A percentile compares a stretch with the other conserved stretches of the same genome.
phyloP scores from a whole-genome alignment of 495 filamentous ascomycete species.

The Tetracladium marchalianum region DNA sequence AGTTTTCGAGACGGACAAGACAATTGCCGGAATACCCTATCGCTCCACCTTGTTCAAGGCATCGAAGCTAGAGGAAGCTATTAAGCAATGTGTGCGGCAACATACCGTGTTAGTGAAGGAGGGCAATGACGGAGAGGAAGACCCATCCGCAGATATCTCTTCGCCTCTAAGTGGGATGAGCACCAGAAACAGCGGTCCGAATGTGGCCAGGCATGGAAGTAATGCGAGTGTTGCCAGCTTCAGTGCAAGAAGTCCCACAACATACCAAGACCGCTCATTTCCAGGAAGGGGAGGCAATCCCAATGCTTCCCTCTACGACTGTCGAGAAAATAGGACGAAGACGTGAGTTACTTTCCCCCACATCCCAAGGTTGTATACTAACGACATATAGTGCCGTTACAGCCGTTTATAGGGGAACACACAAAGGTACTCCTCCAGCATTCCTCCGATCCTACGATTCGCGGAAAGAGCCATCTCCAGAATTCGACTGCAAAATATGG shows the following conservation, averaged over 20 bases:
- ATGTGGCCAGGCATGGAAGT: constrained; percentile 33
- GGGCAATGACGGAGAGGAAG: constrained; percentile 52
- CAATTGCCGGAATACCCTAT: constrained; percentile 87
- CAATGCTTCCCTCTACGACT: constrained; percentile 68
- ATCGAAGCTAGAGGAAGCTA: constrained; percentile 88
- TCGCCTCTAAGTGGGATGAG: constrained; percentile 10
- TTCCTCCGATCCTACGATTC: constrained; percentile 91
- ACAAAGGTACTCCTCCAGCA: constrained; percentile 50
- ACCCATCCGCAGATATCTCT: neutral
- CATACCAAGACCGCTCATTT: constrained; percentile 19
- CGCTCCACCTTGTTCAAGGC: constrained; percentile 93
- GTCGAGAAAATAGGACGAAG: constrained; percentile 77
- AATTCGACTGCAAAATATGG: constrained; percentile 90
- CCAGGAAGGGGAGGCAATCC: constrained; percentile 38
- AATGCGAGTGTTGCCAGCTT: constrained; percentile 55
- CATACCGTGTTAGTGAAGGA: constrained; percentile 74
- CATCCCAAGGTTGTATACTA: constrained; percentile 4
- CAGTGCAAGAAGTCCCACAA: constrained; percentile 35
- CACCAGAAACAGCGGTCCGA: neutral
- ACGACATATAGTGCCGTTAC: constrained; percentile 61
- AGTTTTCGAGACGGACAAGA: constrained; percentile 98
- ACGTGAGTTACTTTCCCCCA: constrained; percentile 50
- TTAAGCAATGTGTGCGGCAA: constrained; percentile 78
- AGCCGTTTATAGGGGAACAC: constrained; percentile 78
- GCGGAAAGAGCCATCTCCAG: constrained; percentile 76